Percentiles rank a stretch among this genome's conserved stretches.
phyloP scores from a whole-genome alignment of 345 rosid genomes.

The Eucalyptus shirleyi region DNA sequence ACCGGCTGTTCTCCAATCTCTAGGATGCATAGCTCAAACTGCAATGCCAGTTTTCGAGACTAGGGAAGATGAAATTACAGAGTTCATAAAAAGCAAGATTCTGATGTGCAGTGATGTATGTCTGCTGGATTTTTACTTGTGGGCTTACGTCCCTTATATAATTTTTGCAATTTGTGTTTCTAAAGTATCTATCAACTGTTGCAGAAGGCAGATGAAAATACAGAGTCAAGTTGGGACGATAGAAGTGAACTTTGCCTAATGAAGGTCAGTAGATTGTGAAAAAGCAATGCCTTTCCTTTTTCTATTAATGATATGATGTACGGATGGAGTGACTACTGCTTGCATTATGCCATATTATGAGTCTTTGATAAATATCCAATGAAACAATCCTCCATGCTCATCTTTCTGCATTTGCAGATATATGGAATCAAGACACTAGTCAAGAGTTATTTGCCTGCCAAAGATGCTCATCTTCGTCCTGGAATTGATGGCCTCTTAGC shows the following conservation, averaged over 20 bases:
- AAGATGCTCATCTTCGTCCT: slow-evolving; percentile 91
- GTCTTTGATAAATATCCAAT: not conserved
- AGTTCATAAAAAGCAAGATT: slow-evolving; percentile 69
- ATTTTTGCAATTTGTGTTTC: not conserved
- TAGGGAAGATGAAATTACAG: slow-evolving; percentile 78
- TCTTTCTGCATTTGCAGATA: slow-evolving; percentile 28
- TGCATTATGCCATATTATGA: not conserved
- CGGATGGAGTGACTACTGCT: not conserved
- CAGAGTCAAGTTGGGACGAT: slow-evolving; percentile 53
- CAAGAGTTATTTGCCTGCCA: slow-evolving; percentile 84
- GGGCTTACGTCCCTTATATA: not conserved
- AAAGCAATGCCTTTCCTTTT: not conserved
- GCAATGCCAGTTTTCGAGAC: slow-evolving; percentile 98
- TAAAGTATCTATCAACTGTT: slow-evolving; percentile 5
- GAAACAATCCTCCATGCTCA: not conserved
- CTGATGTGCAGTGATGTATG: slow-evolving; percentile 50
- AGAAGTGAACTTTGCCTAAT: slow-evolving; percentile 74
- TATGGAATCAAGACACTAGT: slow-evolving; percentile 91
- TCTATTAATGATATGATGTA: not conserved
- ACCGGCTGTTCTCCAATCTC: slow-evolving; percentile 87
- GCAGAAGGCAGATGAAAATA: slow-evolving; percentile 52
- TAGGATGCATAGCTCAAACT: slow-evolving; percentile 96
- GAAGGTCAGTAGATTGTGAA: slow-evolving; percentile 51
- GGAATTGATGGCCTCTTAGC: slow-evolving; percentile 62
- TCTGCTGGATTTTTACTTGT: slow-evolving; percentile 1